Percentiles rank a stretch among this genome's conserved stretches.
Evolutionary conservation across 1,139 yeast genomes (phyloP).

Genomic region (Saccharomyces pastorianus): DNA sequence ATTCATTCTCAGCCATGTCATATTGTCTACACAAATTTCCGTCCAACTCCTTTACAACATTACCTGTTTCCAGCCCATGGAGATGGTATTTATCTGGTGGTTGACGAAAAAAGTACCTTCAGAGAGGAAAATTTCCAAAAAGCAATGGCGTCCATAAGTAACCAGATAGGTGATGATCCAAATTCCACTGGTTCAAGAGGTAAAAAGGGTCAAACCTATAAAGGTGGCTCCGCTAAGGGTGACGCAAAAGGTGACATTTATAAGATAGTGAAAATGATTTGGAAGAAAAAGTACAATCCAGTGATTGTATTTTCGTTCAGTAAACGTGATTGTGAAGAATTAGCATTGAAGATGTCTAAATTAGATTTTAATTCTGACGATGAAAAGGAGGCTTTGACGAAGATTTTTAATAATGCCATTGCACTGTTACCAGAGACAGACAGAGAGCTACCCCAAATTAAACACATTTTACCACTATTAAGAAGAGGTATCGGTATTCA

Average conservation of each 20-base stretch:
- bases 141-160: slow-evolving; percentile 92
- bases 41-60: slow-evolving; percentile 98
- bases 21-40: slow-evolving; percentile 94
- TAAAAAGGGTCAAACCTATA: slow-evolving; percentile 76
- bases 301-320: slow-evolving; percentile 96
- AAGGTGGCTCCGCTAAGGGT: slow-evolving; percentile 66
- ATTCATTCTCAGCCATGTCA: slow-evolving; percentile 96
- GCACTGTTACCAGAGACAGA: slow-evolving; percentile 81
- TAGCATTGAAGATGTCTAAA: slow-evolving; percentile 91
- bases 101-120: slow-evolving; percentile 92
- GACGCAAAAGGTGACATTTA: slow-evolving; percentile 86
- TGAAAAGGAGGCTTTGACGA: slow-evolving; percentile 81
- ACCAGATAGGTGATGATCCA: slow-evolving; percentile 78
- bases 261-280: slow-evolving; percentile 94
- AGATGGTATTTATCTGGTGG: slow-evolving; percentile 93
- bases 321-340: slow-evolving; percentile 90
- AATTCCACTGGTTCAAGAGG: slow-evolving; percentile 50
- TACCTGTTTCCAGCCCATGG: slow-evolving; percentile 96
- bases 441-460: slow-evolving; percentile 87
- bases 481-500: slow-evolving; percentile 97
- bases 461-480: slow-evolving; percentile 77
- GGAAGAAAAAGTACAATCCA: slow-evolving; percentile 91
- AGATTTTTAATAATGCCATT: slow-evolving; percentile 85
- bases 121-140: slow-evolving; percentile 96
- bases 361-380: slow-evolving; percentile 87